Evolutionary conservation across 108 stramenopile genomes (phyloP).

Genomic region (Bacterosira constricta): DNA sequence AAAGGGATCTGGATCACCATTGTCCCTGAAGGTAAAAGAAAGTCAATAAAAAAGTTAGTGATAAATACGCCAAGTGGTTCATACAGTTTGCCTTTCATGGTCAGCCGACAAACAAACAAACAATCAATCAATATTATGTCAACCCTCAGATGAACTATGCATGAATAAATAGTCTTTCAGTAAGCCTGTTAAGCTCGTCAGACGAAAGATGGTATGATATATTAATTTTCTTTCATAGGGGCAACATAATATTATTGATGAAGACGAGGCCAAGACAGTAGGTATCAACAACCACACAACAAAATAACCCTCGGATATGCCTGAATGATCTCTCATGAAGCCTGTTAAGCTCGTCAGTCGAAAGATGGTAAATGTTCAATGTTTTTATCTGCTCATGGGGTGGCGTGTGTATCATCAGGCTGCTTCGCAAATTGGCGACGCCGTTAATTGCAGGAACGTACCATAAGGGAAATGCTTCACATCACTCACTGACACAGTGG

Average conservation of each 20-base stretch:
- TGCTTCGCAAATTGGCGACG: no score
- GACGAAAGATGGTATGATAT: conserved; percentile 33
- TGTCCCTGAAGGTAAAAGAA: no score
- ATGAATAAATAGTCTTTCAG: conserved; percentile 24
- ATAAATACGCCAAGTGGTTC: not conserved
- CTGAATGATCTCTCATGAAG: conserved; percentile 41
- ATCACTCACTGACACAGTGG: no score
- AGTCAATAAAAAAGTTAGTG: not conserved
- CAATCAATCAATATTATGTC: not conserved
- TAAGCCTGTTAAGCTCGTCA: conserved; percentile 36
- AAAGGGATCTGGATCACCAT: not conserved
- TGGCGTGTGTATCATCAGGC: not conserved
- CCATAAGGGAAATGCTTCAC: no score
- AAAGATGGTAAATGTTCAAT: conserved; percentile 38
- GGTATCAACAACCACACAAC: not conserved
- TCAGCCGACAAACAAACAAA: not conserved
- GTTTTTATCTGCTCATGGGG: conserved; percentile 42
- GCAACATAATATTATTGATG: not conserved
- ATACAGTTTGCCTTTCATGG: not conserved
- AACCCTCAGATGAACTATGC: conserved; percentile 40
- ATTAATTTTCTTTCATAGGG: conserved; percentile 19
- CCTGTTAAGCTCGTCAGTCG: conserved; percentile 47
- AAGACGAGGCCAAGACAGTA: not conserved
- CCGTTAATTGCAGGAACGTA: no score
- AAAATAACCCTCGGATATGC: conserved; percentile 41